Base-by-base conservation (phyloP, 768 basidiomycete species). In the Boletus pseudopeckii region DNA sequence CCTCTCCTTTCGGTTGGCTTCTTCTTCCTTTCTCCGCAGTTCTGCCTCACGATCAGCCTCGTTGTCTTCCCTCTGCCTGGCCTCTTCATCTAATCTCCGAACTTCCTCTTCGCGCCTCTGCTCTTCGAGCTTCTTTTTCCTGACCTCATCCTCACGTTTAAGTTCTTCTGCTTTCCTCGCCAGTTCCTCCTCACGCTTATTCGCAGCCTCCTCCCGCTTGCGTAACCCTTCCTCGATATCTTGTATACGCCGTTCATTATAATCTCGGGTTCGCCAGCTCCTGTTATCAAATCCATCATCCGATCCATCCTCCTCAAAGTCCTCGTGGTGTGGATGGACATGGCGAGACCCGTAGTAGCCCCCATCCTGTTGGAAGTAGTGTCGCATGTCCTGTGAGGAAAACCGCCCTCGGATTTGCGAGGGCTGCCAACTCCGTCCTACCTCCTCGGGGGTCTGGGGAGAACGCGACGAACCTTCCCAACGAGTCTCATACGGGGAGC, bases 141-240 rank as follows among this genome's bases (percentile, higher is more conserved):
- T 62, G n/a, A 60, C 62, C n/a, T 61, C 66, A 11, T 69, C 68
- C 54, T 71, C 66, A 2, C 64, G 62, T 49, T 52, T 61, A 2
- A 68, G 62, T 26, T 77, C 77, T 17, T 74, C 74, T 26, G 69
- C 75, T 44, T 62, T 72, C 59, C 53, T 68, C 55, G 61, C 67
- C 33, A 71, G 52, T 5, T 71, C 69, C 33, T 69, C 70, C 50
- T 74, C 72, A 5, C 66, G 70, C 45, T 58, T 61, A 32, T 40
- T 64, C 15, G 67, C 73, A 13, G 73, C 72, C 34, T 71, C 69
- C 46, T 74, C 69, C 46, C 64, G 68, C 58, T 54, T 67, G 46
- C 58, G 67, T 47, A 63, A 52, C 62, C 65, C 61, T 50, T 62
- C 66, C 26, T 69, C 72, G 44, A 70, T 67, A 10, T 69, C 68